Conservation (phyloP, 495 filamentous ascomycete genomes). For the Mycothermus thermophilus region DNA sequence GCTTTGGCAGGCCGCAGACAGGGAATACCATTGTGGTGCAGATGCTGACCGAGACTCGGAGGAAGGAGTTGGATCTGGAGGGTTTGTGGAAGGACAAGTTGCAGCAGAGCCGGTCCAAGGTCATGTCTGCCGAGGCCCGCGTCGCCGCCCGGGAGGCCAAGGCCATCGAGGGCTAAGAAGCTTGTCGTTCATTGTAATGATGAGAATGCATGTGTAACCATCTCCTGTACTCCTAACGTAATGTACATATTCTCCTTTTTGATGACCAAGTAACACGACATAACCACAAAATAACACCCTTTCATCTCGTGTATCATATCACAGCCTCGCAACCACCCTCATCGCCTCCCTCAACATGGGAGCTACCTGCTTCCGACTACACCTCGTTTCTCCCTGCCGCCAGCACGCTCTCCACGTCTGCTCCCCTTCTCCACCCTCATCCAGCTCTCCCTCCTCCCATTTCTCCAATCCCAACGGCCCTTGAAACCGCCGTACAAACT, state of each 20-base stretch:
- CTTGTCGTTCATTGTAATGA: too few relatives aligned
- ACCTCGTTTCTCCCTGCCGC: conserved; percentile 50
- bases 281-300: too few relatives aligned
- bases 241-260: neutral
- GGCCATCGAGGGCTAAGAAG: neutral
- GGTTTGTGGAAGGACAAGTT: conserved; percentile 49
- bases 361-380: conserved; percentile 81
- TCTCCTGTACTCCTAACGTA: too few relatives aligned
- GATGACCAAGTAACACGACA: too few relatives aligned
- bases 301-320: too few relatives aligned
- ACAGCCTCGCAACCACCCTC: conserved; percentile 21
- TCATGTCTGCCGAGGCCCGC: too few relatives aligned
- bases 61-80: conserved; percentile 73
- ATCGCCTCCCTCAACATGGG: conserved; percentile 63
- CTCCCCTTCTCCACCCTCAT: conserved; percentile 27
- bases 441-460: conserved; percentile 36
- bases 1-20: conserved; percentile 54
- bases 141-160: conserved; percentile 38
- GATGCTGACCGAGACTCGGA: conserved; percentile 75
- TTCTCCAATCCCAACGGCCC: conserved; percentile 42
- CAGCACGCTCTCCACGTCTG: conserved; percentile 41
- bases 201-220: too few relatives aligned
- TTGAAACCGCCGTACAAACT: conserved; percentile 37
- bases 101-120: conserved; percentile 9
- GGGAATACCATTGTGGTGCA: conserved; percentile 64